Base-by-base conservation (phyloP, 805 yeast species). In the Spathaspora girioi region DNA sequence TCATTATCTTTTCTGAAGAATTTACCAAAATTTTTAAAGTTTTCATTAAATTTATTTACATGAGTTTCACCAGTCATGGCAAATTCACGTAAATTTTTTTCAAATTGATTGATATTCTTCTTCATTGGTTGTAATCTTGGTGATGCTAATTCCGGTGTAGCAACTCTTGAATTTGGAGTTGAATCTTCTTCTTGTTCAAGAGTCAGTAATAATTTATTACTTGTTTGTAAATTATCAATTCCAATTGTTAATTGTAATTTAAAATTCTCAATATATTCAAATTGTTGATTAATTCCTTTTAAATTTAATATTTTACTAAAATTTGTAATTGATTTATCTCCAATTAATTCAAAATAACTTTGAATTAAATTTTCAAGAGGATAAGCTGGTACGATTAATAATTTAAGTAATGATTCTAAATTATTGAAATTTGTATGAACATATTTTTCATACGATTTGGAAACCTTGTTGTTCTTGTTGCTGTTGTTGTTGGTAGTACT, bases 391-490 rank as follows among this genome's bases (percentile, higher is more conserved):
- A 87, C 80, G 64, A 86, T 70, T 31, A 90, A 65, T 3, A 89
- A 79, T 61, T 87, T 87, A 52, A 90, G 70, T n/a, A 90, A 66
- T 1, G 80, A 73, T 59, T 88, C 93, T 2, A 87, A 71, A 61
- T 58, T 69, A 4, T 53, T 54, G 49, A 72, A 69, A 51, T 73
- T 77, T 14, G 48, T 63, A 50, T 70, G 73, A 26, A 83, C 81
- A 54, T 72, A 76, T 49, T 77, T 76, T 15, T 50, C 52, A 51
- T 70, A 73, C n/a, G 62, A 63, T 49, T 67, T 67, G 1, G 47
- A 14, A 14, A 17, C 26, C 5, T 27, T 5, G 41, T 18, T 41
- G 55, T 42, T 43, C 56, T 9, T 70, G 63, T 45, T 64, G 56
- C 31, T n/a, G n/a, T n/a, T 23, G 6, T 23, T 23, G 26, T 23